Percentiles rank a stretch among this genome's conserved stretches.
These are phyloP conservation scores for Poa pratensis DNA, from an alignment of 176 grass and related monocot species.

Conservation along the genomic window DNA sequence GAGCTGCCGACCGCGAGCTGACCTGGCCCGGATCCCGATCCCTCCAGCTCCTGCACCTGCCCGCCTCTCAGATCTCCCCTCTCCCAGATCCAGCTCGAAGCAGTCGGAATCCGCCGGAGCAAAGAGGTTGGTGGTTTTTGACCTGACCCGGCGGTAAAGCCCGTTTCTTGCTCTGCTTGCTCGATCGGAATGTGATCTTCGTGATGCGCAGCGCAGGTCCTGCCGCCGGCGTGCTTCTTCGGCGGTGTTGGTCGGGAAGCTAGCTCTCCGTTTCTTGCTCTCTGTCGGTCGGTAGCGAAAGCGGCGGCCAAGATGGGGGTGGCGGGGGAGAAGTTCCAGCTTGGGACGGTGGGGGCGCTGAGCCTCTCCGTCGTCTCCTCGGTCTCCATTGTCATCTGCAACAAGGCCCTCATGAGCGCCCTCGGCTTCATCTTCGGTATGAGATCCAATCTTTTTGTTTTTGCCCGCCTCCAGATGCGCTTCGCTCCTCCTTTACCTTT, in stretches of 20 bases:
- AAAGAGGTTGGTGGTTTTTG: slow-evolving; percentile 39
- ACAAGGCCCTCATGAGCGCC: slow-evolving; percentile 97
- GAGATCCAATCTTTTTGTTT: slow-evolving; percentile 56
- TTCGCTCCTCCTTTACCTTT: background rate
- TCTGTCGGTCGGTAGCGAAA: background rate
- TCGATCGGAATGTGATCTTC: slow-evolving; percentile 42
- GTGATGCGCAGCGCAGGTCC: slow-evolving; percentile 40
- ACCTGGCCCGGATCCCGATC: slow-evolving; percentile 33
- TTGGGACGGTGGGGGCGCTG: slow-evolving; percentile 91
- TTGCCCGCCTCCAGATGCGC: background rate
- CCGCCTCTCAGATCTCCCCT: slow-evolving; percentile 29
- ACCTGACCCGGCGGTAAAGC: background rate
- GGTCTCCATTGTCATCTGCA: slow-evolving; percentile 97
- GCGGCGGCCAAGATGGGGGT: slow-evolving; percentile 63
- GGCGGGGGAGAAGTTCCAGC: slow-evolving; percentile 85
- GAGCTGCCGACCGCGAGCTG: slow-evolving; percentile 27
- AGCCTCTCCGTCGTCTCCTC: slow-evolving; percentile 95
- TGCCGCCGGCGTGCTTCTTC: background rate
- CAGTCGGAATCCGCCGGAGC: background rate
- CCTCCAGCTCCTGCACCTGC: background rate
- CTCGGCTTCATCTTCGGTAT: slow-evolving; percentile 94
- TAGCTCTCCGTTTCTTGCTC: background rate
- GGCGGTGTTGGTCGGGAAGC: background rate
- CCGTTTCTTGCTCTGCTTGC: background rate
- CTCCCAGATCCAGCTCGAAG: slow-evolving; percentile 45